phyloP scores from a whole-genome alignment of 352 stramenopile genomes.

The Paralagenidium karlingii region DNA sequence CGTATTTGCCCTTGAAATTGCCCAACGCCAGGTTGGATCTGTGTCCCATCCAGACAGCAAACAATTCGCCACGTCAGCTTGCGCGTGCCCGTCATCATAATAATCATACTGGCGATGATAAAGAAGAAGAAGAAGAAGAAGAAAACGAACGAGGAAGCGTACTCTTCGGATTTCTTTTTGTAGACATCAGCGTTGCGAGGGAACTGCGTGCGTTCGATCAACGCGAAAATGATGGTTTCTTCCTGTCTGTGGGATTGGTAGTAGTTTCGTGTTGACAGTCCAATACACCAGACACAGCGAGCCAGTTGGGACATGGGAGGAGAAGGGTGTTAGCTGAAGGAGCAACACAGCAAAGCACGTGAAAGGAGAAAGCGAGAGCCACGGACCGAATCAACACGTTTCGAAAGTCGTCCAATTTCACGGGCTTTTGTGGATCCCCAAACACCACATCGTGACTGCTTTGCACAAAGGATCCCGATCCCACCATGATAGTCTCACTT shows the following conservation, averaged over 20 bases:
- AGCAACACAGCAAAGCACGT: neutral
- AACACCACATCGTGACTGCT: slow-evolving; percentile 57
- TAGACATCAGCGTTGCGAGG: slow-evolving; percentile 93
- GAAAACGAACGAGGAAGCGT: slow-evolving; percentile 1
- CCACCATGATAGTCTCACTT: no score
- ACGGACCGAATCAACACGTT: slow-evolving; percentile 75
- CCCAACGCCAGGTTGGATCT: slow-evolving; percentile 63
- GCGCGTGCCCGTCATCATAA: neutral
- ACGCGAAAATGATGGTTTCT: slow-evolving; percentile 99
- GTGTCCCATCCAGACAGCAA: neutral
- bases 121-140: neutral
- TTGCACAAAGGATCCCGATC: no score
- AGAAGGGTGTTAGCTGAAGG: neutral
- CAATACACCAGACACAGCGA: neutral
- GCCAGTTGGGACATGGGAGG: no score
- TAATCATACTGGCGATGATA: neutral
- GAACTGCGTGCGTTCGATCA: slow-evolving; percentile 98
- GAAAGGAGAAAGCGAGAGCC: neutral
- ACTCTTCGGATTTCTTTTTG: slow-evolving; percentile 74
- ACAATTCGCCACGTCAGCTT: no score
- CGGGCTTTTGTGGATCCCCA: slow-evolving; percentile 44
- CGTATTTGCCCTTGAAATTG: slow-evolving; percentile 76
- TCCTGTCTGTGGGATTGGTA: slow-evolving; percentile 54
- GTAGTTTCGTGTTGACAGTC: neutral
- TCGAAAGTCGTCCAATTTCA: slow-evolving; percentile 79